Evolutionary conservation across 352 stramenopile genomes (phyloP), one percentile per base, ranked within the genome.

Genomic region (Phytophthora fragariaefolia): DNA sequence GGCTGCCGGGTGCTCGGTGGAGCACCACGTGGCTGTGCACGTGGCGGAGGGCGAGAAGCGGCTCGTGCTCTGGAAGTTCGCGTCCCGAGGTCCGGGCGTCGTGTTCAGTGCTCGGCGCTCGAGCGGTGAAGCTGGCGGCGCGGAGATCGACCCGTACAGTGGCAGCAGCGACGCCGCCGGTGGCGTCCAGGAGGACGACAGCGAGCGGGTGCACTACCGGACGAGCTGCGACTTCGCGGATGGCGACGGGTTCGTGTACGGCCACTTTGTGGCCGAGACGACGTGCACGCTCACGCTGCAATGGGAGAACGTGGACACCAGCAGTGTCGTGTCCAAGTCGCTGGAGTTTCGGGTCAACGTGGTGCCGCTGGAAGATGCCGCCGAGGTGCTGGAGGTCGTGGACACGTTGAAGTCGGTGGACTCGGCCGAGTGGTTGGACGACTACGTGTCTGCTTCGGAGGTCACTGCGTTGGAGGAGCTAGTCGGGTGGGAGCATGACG

Each of bases 291-390:
- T 84, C 32, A 73, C 66, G 24, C 36, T 89, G 30, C 42, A 76
- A 56, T 89, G 80, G 80, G 63, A 76, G 34, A 86, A 87, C 42
- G 40, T 58, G 6, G 74, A 84, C 58, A 76, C 62, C 42, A 69
- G 50, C 12, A 83, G 74, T 57, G 76, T 89, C 5, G 27, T 82
- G 38, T 84, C 78, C 18, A 87, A 83, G 64, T 26, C 58, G 32
- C 48, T 89, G 28, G 38, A 24, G 17, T 80, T 85, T 30, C 69
- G 81, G 28, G 68, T 73, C 3, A 55, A 55, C 1, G 43, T 76
- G 26, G 15, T 78, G 20, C 30, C 71, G 22, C 15, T 77, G 7
- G 26, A 17, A 36, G 28, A 20, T 61, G 53, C 54, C 6, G 23
- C 6, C 15, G 23, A 55, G 18, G 36, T 78, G 12, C 7, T 59